Evolutionary conservation across 1,284 basidiomycete genomes (phyloP).

Genomic region (Tranzscheliella williamsii): DNA sequence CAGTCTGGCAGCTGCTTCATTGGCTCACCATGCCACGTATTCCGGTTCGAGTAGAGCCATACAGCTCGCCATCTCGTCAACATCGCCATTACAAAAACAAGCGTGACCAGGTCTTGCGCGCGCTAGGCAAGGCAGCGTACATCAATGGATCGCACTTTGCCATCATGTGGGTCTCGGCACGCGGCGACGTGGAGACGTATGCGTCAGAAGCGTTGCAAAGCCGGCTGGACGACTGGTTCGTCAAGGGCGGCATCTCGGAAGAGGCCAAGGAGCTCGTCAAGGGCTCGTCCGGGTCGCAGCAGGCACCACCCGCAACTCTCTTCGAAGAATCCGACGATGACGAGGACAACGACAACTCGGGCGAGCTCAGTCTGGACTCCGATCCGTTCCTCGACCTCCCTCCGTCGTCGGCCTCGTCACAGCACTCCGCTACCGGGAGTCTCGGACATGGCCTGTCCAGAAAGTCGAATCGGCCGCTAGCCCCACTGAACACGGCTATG

Average conservation of each 20-base stretch:
- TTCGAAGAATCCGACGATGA: constrained; percentile 23
- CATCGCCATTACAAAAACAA: constrained; percentile 66
- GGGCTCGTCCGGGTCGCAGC: background rate
- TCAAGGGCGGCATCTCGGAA: constrained; percentile 48
- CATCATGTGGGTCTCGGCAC: constrained; percentile 65
- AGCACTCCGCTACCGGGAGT: background rate
- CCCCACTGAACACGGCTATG: constrained; percentile 34
- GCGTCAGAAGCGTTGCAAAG: constrained; percentile 62
- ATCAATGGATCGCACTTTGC: constrained; percentile 67
- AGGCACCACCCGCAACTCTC: background rate
- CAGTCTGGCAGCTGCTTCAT: background rate
- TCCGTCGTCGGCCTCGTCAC: background rate
- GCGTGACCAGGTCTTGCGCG: constrained; percentile 65
- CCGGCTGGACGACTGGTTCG: constrained; percentile 53
- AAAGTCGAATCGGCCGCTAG: constrained; percentile 2
- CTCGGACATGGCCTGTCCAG: background rate
- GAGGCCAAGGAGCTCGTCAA: constrained; percentile 47
- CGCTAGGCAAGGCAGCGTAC: constrained; percentile 62
- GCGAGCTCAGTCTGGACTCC: constrained; percentile 2
- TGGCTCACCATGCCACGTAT: constrained; percentile 64
- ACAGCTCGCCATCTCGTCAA: constrained; percentile 64
- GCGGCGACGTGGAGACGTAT: constrained; percentile 66
- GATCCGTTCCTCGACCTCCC: constrained; percentile 4
- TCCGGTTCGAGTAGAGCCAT: constrained; percentile 65
- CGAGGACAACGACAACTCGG: background rate